Percentiles rank a stretch among this genome's conserved stretches.
These are phyloP conservation scores for Penicillium sp. DNA, from an alignment of 2,329 filamentous ascomycete genomes.

Conservation along the genomic window DNA sequence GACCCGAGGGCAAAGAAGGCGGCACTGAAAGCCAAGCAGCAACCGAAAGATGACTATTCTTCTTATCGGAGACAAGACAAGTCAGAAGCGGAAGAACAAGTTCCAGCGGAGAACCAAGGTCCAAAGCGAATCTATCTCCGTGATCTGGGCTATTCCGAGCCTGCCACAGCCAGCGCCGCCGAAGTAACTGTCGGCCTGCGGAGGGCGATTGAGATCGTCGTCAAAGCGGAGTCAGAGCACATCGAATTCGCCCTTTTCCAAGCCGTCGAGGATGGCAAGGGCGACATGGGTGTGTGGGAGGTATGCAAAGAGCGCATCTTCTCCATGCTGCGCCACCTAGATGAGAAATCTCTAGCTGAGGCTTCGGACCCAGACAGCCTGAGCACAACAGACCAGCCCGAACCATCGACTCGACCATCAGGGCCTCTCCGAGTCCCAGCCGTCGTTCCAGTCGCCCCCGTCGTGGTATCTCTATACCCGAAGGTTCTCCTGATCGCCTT, in stretches of 20 bases:
- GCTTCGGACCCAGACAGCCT: neutral
- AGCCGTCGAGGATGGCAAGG: constrained; percentile 29
- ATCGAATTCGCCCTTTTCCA: constrained; percentile 34
- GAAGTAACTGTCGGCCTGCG: constrained; percentile 19
- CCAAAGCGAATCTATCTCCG: constrained; percentile 11
- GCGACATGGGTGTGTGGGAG: constrained; percentile 41
- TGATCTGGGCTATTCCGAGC: constrained; percentile 20
- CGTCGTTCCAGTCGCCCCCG: constrained; percentile 30
- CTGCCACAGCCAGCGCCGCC: constrained; percentile 6
- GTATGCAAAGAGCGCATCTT: constrained; percentile 44
- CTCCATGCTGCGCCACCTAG: constrained; percentile 35
- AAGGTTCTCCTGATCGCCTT: constrained; percentile 43
- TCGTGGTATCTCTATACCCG: constrained; percentile 43
- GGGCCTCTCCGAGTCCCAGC: constrained; percentile 33
- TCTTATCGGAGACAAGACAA: neutral
- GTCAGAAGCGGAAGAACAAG: neutral
- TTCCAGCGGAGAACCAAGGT: neutral
- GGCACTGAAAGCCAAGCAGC: neutral
- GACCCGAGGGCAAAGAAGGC: constrained; percentile 6
- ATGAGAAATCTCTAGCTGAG: constrained; percentile 10
- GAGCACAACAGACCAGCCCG: neutral
- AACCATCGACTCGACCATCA: neutral
- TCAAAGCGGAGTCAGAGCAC: constrained; percentile 31
- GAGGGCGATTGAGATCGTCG: constrained; percentile 28
- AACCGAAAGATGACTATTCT: constrained; percentile 1